Base-by-base conservation (phyloP, 805 yeast genomes). In the Millerozyma miso region DNA sequence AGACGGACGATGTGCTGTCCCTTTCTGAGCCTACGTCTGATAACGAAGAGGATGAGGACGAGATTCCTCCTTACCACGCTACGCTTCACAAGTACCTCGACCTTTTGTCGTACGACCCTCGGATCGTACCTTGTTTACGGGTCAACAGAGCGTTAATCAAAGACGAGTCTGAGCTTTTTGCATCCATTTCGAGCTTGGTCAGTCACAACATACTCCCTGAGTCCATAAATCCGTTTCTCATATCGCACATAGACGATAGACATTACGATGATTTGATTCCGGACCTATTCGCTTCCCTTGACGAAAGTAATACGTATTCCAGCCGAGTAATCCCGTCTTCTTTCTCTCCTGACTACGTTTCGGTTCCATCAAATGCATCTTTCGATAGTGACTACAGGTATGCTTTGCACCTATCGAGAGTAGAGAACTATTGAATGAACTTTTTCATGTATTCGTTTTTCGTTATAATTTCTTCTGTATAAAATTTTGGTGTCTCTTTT, bases 241-340 rank as follows among this genome's bases (percentile, higher is more conserved):
- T 62, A 3, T 51, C 57, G 31, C 63, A 59, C 41, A 48, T 62
- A 15, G 67, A 62, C 34, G 67, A 62, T 39, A 29, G 39, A 14
- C 53, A 59, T 18, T 59, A 49, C 39, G 59, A 60, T 35, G 40
- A 38, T 13, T 45, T 58, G 35, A 49, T 60, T 15, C 65, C 65
- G 2, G 47, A 41, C 1, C 41, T 55, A 20, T 23, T 54, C 5
- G 43, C 45, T 6, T 37, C 29, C 33, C 15, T 18, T 17, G 14
- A 19, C 19, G 29, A 23, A 10, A 23, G 29, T 23, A 10, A 10
- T 23, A 10, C 29, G 29, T 10, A 23, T 23, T 10, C 29, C 6
- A 23, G 6, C 29, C 10, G 10, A 7, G 29, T 6, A 7, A 10
- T 10, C 10, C 6, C 6, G 6, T 7, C 10, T 6, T 10, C 29